Evolutionary conservation across 129 eudicot genomes (phyloP).

Genomic region (Chrysanthemum makinoi): DNA sequence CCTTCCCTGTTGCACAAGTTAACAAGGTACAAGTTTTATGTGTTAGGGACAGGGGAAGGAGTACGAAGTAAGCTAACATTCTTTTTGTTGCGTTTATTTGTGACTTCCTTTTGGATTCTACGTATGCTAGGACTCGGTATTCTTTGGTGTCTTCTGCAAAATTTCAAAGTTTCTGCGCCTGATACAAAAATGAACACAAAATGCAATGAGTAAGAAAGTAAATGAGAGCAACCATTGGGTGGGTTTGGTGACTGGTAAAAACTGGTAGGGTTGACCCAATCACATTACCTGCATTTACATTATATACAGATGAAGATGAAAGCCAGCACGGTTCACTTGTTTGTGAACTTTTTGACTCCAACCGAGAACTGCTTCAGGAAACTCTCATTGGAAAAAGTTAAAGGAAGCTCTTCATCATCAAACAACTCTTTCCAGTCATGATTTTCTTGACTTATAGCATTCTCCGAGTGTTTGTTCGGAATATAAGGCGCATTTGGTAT

Average conservation of each 20-base stretch:
- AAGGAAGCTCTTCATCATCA: conserved; percentile 75
- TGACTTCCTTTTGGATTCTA: conserved; percentile 23
- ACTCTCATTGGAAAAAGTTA: conserved; percentile 62
- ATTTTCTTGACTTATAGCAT: conserved; percentile 36
- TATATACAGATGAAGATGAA: conserved; percentile 26
- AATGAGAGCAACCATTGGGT: background rate
- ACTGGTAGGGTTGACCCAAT: background rate
- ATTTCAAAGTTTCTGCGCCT: conserved; percentile 15
- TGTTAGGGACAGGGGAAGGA: background rate
- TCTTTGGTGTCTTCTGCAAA: conserved; percentile 16
- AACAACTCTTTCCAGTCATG: conserved; percentile 40
- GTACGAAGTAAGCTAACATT: conserved; percentile 5
- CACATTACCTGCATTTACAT: conserved; percentile 31
- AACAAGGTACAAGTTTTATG: conserved; percentile 25
- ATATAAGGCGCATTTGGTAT: conserved; percentile 55
- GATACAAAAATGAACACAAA: background rate
- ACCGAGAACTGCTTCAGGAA: conserved; percentile 42
- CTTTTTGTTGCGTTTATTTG: background rate
- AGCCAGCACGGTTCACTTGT: conserved; percentile 22
- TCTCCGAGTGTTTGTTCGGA: conserved; percentile 10
- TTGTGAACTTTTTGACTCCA: conserved; percentile 33
- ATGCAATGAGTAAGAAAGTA: background rate
- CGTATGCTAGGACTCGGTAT: conserved; percentile 24
- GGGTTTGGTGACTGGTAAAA: background rate
- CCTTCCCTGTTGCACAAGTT: conserved; percentile 18